Evolutionary conservation across 2,329 filamentous ascomycete species (phyloP).

Genomic region (Cordyceps pruinosa): DNA sequence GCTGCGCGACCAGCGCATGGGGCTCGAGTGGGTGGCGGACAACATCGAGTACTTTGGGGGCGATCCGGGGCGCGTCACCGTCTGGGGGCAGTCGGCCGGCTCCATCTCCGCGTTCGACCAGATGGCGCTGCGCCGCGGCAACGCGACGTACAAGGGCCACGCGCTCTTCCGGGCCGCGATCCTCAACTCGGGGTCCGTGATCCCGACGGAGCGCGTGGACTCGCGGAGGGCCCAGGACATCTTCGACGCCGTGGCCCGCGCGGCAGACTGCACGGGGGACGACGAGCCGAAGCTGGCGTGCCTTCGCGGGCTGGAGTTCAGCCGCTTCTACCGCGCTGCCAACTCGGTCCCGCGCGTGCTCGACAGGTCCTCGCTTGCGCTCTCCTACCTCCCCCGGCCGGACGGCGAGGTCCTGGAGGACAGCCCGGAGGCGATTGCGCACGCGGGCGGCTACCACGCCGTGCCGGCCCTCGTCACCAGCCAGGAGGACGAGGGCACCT

Average conservation of each 20-base stretch:
- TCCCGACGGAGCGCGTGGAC: constrained; percentile 47
- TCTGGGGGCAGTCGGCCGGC: constrained; percentile 56
- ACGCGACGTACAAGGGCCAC: constrained; percentile 57
- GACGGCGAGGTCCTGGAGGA: constrained; percentile 57
- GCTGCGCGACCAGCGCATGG: constrained; percentile 53
- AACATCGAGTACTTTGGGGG: constrained; percentile 61
- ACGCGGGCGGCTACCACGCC: constrained; percentile 40
- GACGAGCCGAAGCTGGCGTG: not conserved
- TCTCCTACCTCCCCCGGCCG: constrained; percentile 69
- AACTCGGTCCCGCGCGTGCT: constrained; percentile 65
- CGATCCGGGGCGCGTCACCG: constrained; percentile 56
- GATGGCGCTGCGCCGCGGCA: constrained; percentile 53
- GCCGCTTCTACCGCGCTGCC: constrained; percentile 56
- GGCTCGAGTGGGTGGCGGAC: constrained; percentile 56
- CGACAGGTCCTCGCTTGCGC: constrained; percentile 59
- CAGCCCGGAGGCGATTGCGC: constrained; percentile 54
- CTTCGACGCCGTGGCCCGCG: constrained; percentile 45
- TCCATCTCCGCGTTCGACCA: constrained; percentile 57
- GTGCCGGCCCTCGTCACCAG: constrained; percentile 57
- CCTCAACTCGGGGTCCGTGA: constrained; percentile 53
- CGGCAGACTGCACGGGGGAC: constrained; percentile 42
- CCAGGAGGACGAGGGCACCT: constrained; percentile 73
- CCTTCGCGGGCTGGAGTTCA: not conserved
- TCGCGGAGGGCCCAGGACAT: constrained; percentile 47
- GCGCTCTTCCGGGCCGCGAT: constrained; percentile 58